Conservation (phyloP, 768 basidiomycete species). For the Cyclocybe aegerita region DNA sequence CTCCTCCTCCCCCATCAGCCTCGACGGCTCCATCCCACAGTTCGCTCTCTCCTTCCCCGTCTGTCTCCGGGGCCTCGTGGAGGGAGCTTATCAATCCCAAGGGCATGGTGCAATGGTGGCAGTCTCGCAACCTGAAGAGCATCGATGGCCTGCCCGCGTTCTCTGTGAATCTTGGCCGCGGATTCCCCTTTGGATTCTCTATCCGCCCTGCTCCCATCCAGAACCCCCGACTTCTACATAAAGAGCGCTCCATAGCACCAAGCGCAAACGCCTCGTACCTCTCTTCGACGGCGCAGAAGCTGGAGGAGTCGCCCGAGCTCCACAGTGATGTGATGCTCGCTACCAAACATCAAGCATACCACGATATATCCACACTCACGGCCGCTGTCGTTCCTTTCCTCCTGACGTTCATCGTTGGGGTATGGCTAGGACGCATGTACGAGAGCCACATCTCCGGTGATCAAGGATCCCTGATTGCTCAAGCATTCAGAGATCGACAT, state of each 20-base stretch:
- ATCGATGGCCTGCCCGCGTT: conserved; percentile 60
- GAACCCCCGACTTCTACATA: conserved; percentile 1
- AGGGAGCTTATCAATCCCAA: conserved; percentile 23
- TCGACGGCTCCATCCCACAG: conserved; percentile 1
- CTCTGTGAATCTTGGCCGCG: conserved; percentile 14
- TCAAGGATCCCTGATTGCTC: too few species aligned
- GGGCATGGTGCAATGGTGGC: conserved; percentile 60
- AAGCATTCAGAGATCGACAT: too few species aligned
- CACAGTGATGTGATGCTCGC: not conserved
- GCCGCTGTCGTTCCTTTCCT: conserved; percentile 2
- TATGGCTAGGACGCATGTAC: conserved; percentile 4
- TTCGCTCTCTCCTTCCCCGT: not conserved
- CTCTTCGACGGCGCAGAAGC: too few species aligned
- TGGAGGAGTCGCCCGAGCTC: not conserved
- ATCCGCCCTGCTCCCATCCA: not conserved
- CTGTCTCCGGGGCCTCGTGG: not conserved
- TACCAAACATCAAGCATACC: not conserved
- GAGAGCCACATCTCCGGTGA: not conserved
- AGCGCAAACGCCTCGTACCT: not conserved
- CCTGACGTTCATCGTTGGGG: conserved; percentile 4
- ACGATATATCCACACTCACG: not conserved
- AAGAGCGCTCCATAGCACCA: conserved; percentile 1
- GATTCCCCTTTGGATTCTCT: conserved; percentile 14
- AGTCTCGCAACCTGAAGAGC: conserved; percentile 44
- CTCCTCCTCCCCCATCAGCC: too few species aligned